These are phyloP conservation scores for Puccinia sorghi DNA, from an alignment of 1,284 basidiomycete species.

Conservation along the genomic window DNA sequence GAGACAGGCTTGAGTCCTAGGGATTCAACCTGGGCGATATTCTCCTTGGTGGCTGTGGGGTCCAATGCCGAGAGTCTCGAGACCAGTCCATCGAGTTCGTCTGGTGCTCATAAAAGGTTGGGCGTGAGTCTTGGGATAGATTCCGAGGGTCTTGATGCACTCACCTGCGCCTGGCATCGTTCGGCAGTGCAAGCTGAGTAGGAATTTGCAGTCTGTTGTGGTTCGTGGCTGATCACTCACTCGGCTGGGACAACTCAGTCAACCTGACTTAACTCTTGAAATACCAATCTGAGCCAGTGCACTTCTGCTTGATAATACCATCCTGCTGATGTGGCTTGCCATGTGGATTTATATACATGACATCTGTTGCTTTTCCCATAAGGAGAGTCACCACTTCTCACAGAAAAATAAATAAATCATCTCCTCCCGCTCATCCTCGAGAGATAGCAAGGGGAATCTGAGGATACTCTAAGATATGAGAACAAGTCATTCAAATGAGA, in stretches of 20 bases:
- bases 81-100: constrained; percentile 36
- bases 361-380: too few species aligned
- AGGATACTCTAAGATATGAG: too few species aligned
- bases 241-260: neutral
- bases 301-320: too few species aligned
- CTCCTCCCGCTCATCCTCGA: too few species aligned
- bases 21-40: constrained; percentile 23
- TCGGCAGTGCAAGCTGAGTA: neutral
- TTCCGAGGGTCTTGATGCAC: neutral
- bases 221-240: neutral
- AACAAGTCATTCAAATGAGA: too few species aligned
- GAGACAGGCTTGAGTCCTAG: constrained; percentile 29
- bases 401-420: too few species aligned
- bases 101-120: neutral
- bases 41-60: constrained; percentile 31
- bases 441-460: too few species aligned
- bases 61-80: constrained; percentile 45
- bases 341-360: too few species aligned
- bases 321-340: too few species aligned
- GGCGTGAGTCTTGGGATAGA: neutral
- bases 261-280: too few species aligned
- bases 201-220: neutral
- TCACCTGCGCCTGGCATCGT: constrained; percentile 2
- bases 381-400: too few species aligned
- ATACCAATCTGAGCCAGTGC: too few species aligned